Conservation (phyloP, 176 grass and related monocot species). For the Zoysia japonica region DNA sequence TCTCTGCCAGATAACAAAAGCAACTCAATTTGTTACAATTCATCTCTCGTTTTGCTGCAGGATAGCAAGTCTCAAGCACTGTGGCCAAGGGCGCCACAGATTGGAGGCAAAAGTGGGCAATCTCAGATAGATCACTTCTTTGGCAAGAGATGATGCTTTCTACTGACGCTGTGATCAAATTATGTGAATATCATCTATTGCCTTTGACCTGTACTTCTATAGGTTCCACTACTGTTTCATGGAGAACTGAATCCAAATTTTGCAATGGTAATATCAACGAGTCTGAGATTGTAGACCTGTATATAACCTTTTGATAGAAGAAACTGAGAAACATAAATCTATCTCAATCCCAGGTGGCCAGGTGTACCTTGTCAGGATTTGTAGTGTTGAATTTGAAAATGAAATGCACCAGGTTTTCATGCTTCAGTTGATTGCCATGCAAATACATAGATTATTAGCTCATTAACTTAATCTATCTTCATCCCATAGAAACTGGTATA, state of each 20-base stretch:
- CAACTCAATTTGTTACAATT: neutral
- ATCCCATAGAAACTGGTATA: neutral
- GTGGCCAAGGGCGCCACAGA: constrained; percentile 53
- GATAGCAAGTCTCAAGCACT: constrained; percentile 43
- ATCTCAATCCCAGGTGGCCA: neutral
- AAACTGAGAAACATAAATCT: constrained; percentile 10
- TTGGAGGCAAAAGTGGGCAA: constrained; percentile 66
- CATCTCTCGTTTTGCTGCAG: constrained; percentile 27
- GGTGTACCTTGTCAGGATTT: neutral
- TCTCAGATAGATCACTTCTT: constrained; percentile 85
- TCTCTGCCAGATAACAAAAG: neutral
- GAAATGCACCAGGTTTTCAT: neutral
- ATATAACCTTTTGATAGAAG: neutral
- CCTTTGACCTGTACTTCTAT: neutral
- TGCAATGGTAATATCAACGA: neutral
- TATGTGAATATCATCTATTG: neutral
- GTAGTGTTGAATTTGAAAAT: constrained; percentile 15
- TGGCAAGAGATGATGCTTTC: constrained; percentile 54
- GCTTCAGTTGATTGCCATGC: neutral
- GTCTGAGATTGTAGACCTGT: neutral
- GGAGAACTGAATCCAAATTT: constrained; percentile 28
- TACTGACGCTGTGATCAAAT: neutral
- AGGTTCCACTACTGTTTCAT: neutral
- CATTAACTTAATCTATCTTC: neutral
- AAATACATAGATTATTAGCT: neutral